Evolutionary conservation across 257 asterid genomes (phyloP), one percentile per base, ranked within the genome.

Genomic region (Forsythia viridissima): DNA sequence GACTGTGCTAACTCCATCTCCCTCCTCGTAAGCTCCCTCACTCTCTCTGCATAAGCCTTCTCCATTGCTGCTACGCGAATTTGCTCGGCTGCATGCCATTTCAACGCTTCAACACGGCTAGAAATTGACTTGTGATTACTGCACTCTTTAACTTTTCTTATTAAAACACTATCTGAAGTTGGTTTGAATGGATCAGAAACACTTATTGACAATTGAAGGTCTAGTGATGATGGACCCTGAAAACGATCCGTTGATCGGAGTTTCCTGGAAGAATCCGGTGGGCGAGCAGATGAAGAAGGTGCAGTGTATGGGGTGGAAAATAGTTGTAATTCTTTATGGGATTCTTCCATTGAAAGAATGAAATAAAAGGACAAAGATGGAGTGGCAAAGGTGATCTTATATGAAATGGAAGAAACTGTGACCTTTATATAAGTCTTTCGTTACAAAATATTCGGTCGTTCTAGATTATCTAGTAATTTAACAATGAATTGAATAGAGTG

Each of bases 31-130:
- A 91, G 84, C 87, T 93, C 98, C 83, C 90, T 86, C 85, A 91
- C 83, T 34, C 93, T 91, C 78, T 89, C 94, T 0, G 96, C 98
- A 39, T 91, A 90, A 0, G 94, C 94, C 78, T 85, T 89, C 79
- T 93, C 98, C 80, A 93, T 82, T 0, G 93, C 90, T 0, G 98
- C 97, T 48, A 92, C 81, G 66, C 97, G 85, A n/a, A 90, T 86
- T 63, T 93, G 96, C 93, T 93, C 96, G 0, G 94, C 90, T 13
- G 98, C 89, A 83, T 89, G 92, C 91, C 94, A 90, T 72, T 88
- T 90, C 57, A 93, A 77, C 5, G 90, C 85, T 21, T 90, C 94
- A 1, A 87, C 68, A 15, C 85, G 18, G 41, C 81, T 72, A 30
- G 82, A 65, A 63, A 73, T 75, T 77, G 72, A 59, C 52, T 71